These are phyloP conservation scores for Fusarium nurragi DNA, from an alignment of 2,329 filamentous ascomycete genomes.

Conservation along the genomic window DNA sequence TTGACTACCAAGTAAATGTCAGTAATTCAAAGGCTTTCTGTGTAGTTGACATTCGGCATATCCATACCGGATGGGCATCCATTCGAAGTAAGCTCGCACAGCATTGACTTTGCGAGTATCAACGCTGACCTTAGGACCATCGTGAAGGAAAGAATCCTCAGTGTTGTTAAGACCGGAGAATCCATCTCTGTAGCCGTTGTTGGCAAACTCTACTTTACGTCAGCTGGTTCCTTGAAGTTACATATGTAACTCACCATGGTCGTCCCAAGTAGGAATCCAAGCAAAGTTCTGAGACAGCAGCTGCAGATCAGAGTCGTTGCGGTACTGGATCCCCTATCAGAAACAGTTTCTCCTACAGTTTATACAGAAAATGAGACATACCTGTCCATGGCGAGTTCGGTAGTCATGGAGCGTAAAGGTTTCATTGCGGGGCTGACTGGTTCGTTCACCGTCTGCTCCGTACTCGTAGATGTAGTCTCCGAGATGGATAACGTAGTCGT, in stretches of 20 bases:
- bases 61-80: slow-evolving; percentile 60
- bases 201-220: slow-evolving; percentile 58
- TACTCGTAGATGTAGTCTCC: slow-evolving; percentile 73
- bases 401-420: slow-evolving; percentile 52
- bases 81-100: slow-evolving; percentile 75
- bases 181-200: slow-evolving; percentile 73
- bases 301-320: slow-evolving; percentile 54
- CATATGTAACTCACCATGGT: slow-evolving; percentile 3
- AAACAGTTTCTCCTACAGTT: accelerated
- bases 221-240: accelerated
- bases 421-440: slow-evolving; percentile 36
- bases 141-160: slow-evolving; percentile 22
- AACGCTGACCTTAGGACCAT: slow-evolving; percentile 59
- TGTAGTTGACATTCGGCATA: slow-evolving; percentile 48
- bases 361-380: accelerated
- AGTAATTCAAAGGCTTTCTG: not conserved
- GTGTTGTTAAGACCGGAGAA: slow-evolving; percentile 67
- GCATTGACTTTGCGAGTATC: slow-evolving; percentile 79
- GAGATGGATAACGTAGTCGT: slow-evolving; percentile 68
- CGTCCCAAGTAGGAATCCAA: slow-evolving; percentile 57
- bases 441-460: slow-evolving; percentile 32
- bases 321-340: slow-evolving; percentile 48
- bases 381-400: slow-evolving; percentile 49
- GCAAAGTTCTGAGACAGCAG: slow-evolving; percentile 54
- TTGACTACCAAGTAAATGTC: slow-evolving; percentile 4